A percentile compares a stretch with the other conserved stretches of the same genome.
phyloP scores from a whole-genome alignment of 306 rosid genomes.

The Malus sylvestris region DNA sequence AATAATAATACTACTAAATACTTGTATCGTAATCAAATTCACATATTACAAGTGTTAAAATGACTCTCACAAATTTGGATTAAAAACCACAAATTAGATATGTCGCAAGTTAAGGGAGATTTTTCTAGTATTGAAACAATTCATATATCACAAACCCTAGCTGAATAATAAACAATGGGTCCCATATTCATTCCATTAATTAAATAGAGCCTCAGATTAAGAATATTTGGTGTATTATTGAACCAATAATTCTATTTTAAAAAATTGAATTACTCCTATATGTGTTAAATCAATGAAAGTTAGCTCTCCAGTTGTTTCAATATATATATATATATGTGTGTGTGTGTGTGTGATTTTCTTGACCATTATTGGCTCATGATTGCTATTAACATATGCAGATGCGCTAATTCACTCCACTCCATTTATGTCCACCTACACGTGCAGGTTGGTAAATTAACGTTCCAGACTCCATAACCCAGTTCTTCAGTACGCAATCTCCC shows the following conservation, averaged over 20 bases:
- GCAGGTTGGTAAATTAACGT: not conserved
- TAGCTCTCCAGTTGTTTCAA: not conserved
- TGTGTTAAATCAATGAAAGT: not conserved
- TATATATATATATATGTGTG: not conserved
- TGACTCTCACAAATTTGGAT: too few species aligned
- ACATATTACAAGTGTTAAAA: not conserved
- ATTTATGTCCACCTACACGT: not conserved
- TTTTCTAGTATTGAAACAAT: not conserved
- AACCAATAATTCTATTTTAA: not conserved
- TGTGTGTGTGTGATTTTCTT: not conserved
- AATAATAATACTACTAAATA: too few species aligned
- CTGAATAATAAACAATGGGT: not conserved
- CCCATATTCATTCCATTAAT: not conserved
- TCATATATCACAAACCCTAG: not conserved
- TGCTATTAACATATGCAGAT: not conserved
- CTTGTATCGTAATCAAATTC: not conserved
- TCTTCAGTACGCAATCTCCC: not conserved
- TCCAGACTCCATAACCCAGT: not conserved
- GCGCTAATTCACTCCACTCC: not conserved
- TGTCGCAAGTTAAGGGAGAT: not conserved
- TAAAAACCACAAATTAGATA: not conserved
- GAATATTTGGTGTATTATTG: not conserved
- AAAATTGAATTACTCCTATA: not conserved
- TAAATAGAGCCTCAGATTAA: not conserved
- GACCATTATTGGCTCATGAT: not conserved